Evolutionary conservation across 2,329 filamentous ascomycete species (phyloP), one percentile per base, ranked within the genome.

Genomic region (Talaromyces sp.): DNA sequence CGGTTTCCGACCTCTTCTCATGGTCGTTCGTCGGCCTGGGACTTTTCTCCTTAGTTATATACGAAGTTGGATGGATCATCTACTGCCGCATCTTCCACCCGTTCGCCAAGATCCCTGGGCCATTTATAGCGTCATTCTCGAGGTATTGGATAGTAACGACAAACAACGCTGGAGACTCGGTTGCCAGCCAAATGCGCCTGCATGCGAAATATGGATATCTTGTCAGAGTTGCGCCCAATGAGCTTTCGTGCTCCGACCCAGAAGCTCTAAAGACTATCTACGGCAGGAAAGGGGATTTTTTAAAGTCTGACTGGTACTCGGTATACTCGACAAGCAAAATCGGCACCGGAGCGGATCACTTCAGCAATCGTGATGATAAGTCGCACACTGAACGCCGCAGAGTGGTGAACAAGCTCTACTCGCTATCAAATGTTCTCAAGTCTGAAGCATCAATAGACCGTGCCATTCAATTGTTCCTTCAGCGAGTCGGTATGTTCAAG

Each of bases 1-100:
- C 19, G 19, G 19, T 22, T 22, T 22, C 19, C 19, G 19, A 22
- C 19, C 19, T 22, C 19, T 22, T 22, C 19, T 22, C 19, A 22
- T 22, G 19, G 19, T 22, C 19, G 19, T 22, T 22, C 19, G 19
- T 22, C 19, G 19, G 19, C 19, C 19, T 22, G 19, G 19, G 19
- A 22, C 19, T 22, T 22, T 22, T 25, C 22, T 52, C 22, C 47
- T 15, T 31, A 17, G n/a, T 52, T 27, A 31, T 52, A 52, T 52
- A 31, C 31, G 47, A 52, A 9, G 22, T 19, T 49, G 25, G 69
- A n/a, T 77, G 74, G 54, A 50, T 68, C 13, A 31, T 71, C 37
- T 77, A 78, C 66, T 75, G 75, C 64, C 71, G 72, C 17, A 68
- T 76, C 62, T 66, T 78, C 25, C 75, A 77, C 57, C 75, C 76